phyloP scores from a whole-genome alignment of 1,139 yeast genomes.

The Yamadazyma songkhlaensis region DNA sequence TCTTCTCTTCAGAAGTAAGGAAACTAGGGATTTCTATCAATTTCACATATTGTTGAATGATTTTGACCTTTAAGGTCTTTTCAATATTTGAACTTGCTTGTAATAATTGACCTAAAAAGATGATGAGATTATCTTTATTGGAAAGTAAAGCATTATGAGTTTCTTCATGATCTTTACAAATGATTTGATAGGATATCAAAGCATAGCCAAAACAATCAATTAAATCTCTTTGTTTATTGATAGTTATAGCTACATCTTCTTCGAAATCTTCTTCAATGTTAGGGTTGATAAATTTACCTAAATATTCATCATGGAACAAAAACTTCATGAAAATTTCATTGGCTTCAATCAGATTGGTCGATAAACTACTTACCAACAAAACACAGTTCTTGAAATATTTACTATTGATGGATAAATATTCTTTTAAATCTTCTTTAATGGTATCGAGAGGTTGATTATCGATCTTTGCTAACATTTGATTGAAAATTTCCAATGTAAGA shows the following conservation, averaged over 20 bases:
- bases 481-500: conserved; percentile 49
- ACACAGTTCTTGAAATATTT: conserved; percentile 62
- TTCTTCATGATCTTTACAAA: conserved; percentile 32
- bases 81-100: conserved; percentile 66
- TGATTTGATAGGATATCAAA: conserved; percentile 26
- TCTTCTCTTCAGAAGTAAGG: conserved; percentile 52
- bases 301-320: conserved; percentile 29
- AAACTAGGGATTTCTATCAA: conserved; percentile 46
- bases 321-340: conserved; percentile 46
- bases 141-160: conserved; percentile 15
- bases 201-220: conserved; percentile 61
- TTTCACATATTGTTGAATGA: conserved; percentile 62
- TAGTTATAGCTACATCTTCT: conserved; percentile 35
- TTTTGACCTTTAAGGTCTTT: conserved; percentile 62
- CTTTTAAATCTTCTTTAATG: conserved; percentile 55
- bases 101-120: conserved; percentile 63
- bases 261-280: conserved; percentile 18
- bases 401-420: conserved; percentile 48
- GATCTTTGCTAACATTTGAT: conserved; percentile 35
- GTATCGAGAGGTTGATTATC: conserved; percentile 23
- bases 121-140: conserved; percentile 65
- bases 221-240: conserved; percentile 57
- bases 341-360: conserved; percentile 31
- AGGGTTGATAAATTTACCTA: conserved; percentile 37
- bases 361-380: conserved; percentile 55